These are phyloP conservation scores for Antrodiella citrinella DNA, from an alignment of 768 basidiomycete genomes.

Conservation along the genomic window DNA sequence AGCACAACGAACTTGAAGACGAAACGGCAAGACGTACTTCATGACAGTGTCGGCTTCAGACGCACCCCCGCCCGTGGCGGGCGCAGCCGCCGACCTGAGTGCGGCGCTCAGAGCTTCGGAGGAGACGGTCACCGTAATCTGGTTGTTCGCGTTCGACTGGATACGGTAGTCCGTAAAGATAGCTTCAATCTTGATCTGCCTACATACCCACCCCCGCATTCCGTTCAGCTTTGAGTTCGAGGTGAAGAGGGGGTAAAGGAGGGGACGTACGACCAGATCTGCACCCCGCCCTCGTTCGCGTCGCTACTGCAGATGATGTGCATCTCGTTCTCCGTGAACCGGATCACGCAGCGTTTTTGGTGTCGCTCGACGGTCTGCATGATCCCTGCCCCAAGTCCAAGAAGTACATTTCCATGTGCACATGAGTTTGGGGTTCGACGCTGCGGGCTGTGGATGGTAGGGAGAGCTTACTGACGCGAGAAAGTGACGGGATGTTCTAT, in stretches of 20 bases:
- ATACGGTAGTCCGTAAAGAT: slow-evolving; percentile 75
- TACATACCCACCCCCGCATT: slow-evolving; percentile 18
- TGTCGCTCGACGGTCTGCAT: slow-evolving; percentile 78
- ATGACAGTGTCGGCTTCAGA: slow-evolving; percentile 62
- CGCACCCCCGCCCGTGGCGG: slow-evolving; percentile 18
- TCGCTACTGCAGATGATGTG: slow-evolving; percentile 81
- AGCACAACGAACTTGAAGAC: neutral
- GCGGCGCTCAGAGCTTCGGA: slow-evolving; percentile 71
- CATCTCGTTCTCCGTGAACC: slow-evolving; percentile 66
- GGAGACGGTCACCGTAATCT: slow-evolving; percentile 66
- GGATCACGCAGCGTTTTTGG: slow-evolving; percentile 78
- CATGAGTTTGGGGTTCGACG: neutral
- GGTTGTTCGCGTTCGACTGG: slow-evolving; percentile 78
- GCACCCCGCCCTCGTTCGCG: slow-evolving; percentile 74
- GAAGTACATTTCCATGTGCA: neutral
- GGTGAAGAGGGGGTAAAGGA: neutral
- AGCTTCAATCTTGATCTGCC: slow-evolving; percentile 58
- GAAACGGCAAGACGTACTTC: slow-evolving; percentile 29
- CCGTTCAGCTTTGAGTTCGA: slow-evolving; percentile 9
- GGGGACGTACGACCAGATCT: slow-evolving; percentile 68
- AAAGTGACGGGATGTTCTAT: slow-evolving; percentile 53
- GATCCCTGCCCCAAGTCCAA: slow-evolving; percentile 40
- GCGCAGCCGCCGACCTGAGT: slow-evolving; percentile 42
- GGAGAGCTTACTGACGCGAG: slow-evolving; percentile 12
- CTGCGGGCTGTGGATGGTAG: neutral